These are phyloP conservation scores for Pterulicium gracile DNA, from an alignment of 1,284 basidiomycete species.

Conservation along the genomic window DNA sequence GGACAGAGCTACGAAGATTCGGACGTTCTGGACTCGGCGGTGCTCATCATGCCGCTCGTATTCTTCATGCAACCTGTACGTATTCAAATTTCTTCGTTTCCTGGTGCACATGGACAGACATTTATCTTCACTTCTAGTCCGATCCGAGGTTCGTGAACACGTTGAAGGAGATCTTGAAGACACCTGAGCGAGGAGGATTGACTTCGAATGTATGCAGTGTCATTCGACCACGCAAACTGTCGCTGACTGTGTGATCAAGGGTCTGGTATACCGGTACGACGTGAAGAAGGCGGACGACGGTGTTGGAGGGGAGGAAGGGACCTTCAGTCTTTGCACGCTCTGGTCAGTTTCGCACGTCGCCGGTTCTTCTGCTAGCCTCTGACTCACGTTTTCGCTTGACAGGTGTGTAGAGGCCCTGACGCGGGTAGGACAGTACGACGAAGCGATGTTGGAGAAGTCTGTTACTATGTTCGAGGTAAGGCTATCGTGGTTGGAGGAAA, in stretches of 20 bases:
- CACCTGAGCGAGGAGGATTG: constrained; percentile 79
- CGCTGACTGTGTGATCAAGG: constrained; percentile 22
- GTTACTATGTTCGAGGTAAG: constrained; percentile 76
- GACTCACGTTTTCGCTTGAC: constrained; percentile 1
- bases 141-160: constrained; percentile 84
- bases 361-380: not conserved
- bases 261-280: constrained; percentile 74
- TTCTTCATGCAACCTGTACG: constrained; percentile 75
- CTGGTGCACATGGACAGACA: not conserved
- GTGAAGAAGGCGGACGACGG: constrained; percentile 77
- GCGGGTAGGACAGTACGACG: constrained; percentile 72
- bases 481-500: constrained; percentile 3
- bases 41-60: constrained; percentile 77
- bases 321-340: constrained; percentile 70
- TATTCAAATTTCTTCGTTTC: constrained; percentile 7
- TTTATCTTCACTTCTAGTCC: constrained; percentile 31
- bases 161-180: constrained; percentile 68
- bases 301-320: constrained; percentile 88
- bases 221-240: not conserved
- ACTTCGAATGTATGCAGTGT: constrained; percentile 69
- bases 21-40: constrained; percentile 58
- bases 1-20: constrained; percentile 73
- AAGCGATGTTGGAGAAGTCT: constrained; percentile 53
- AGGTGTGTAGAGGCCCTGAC: constrained; percentile 86
- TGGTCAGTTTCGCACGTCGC: constrained; percentile 46